phyloP scores from a whole-genome alignment of 257 asterid species.

The Fraxinus pennsylvanica region DNA sequence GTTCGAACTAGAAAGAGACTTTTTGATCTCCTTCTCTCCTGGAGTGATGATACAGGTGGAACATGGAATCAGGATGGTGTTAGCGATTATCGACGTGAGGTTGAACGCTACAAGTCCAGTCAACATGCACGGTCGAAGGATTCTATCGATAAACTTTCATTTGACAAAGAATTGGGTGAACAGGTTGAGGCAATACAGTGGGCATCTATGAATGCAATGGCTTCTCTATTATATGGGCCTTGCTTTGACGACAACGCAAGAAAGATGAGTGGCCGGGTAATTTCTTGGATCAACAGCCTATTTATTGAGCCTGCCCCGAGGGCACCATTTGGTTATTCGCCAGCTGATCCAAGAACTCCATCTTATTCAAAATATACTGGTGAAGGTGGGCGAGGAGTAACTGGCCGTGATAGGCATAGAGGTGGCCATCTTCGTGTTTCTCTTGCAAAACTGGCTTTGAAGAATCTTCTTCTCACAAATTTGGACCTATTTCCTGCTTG shows the following conservation, averaged over 20 bases:
- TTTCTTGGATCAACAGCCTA: conserved; percentile 97
- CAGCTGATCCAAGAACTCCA: conserved; percentile 99
- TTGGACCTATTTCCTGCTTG: conserved; percentile 98
- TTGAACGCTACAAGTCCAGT: conserved; percentile 93
- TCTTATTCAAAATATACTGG: conserved; percentile 75
- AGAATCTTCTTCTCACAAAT: conserved; percentile 92
- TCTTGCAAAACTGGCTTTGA: conserved; percentile 91
- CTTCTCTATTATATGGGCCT: conserved; percentile 92
- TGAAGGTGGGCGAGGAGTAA: conserved; percentile 82
- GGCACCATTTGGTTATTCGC: conserved; percentile 97
- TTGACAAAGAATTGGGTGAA: conserved; percentile 89
- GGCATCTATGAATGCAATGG: conserved; percentile 99
- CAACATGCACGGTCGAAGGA: conserved; percentile 97
- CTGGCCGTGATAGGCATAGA: conserved; percentile 90
- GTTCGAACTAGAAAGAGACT: conserved; percentile 87
- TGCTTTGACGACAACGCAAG: conserved; percentile 99
- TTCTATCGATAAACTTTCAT: conserved; percentile 89
- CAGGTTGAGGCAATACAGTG: conserved; percentile 99
- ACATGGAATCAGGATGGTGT: conserved; percentile 95
- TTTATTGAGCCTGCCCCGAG: conserved; percentile 97
- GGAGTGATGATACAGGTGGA: conserved; percentile 93
- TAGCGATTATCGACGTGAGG: conserved; percentile 95
- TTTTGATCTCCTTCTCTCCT: conserved; percentile 88
- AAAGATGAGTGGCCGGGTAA: conserved; percentile 98
- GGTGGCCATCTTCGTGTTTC: conserved; percentile 92